These are phyloP conservation scores for Vitis hybrid DNA, from an alignment of 177 flowering plant genomes.

Conservation along the genomic window DNA sequence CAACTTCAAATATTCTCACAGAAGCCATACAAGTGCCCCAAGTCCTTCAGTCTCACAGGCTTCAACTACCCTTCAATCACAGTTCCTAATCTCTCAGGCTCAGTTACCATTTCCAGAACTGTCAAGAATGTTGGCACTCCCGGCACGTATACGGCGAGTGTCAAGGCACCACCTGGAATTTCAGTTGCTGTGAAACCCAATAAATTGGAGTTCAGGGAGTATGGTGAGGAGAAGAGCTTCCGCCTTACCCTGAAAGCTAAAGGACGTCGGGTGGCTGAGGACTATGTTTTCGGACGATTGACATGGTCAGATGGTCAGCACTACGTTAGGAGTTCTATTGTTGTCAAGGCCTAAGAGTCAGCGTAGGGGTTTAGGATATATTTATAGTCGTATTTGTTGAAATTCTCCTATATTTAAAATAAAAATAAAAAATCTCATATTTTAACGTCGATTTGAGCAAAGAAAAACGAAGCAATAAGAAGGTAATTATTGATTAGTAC, in stretches of 20 bases:
- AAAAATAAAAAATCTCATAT: too few species aligned
- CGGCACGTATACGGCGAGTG: slow-evolving; percentile 31
- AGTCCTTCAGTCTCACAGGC: slow-evolving; percentile 22
- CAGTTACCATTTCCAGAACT: slow-evolving; percentile 36
- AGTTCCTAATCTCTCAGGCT: slow-evolving; percentile 34
- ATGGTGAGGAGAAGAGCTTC: slow-evolving; percentile 54
- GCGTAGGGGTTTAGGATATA: too few species aligned
- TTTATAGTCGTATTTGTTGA: too few species aligned
- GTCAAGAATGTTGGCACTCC: slow-evolving; percentile 64
- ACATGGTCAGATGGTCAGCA: slow-evolving; percentile 66
- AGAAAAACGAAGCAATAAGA: too few species aligned
- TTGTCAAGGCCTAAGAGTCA: slow-evolving; percentile 22
- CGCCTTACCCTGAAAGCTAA: slow-evolving; percentile 28
- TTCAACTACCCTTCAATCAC: slow-evolving; percentile 72
- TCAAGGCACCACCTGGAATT: slow-evolving; percentile 39
- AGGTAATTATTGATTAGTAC: too few species aligned
- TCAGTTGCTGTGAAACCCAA: slow-evolving; percentile 33
- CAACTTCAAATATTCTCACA: slow-evolving; percentile 20
- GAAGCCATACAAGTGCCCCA: slow-evolving; percentile 34
- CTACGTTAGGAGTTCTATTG: slow-evolving; percentile 61
- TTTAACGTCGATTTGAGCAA: too few species aligned
- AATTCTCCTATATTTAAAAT: too few species aligned
- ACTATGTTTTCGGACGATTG: slow-evolving; percentile 49
- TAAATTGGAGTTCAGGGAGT: slow-evolving; percentile 29
- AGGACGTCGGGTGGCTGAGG: background rate